A percentile compares a stretch with the other conserved stretches of the same genome.
These are phyloP conservation scores for Mycena citricolor DNA, from an alignment of 1,284 basidiomycete genomes.

Conservation along the genomic window DNA sequence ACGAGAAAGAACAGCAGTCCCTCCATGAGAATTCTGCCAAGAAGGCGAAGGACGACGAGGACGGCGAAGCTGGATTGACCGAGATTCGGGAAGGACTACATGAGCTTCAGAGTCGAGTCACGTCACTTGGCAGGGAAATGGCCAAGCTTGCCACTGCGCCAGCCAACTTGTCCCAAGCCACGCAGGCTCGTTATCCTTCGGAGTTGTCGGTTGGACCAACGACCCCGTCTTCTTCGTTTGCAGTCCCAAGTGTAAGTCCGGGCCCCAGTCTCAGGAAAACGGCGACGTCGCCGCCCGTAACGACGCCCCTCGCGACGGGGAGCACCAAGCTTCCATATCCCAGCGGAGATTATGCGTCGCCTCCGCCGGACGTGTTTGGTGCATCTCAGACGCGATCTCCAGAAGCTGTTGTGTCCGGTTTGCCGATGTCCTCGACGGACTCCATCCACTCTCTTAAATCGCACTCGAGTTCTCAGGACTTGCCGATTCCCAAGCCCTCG, in stretches of 20 bases:
- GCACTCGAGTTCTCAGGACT: conserved; percentile 21
- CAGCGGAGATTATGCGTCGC: conserved; percentile 74
- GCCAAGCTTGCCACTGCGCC: conserved; percentile 64
- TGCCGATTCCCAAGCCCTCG: conserved; percentile 33
- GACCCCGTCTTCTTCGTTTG: conserved; percentile 41
- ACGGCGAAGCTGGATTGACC: conserved; percentile 37
- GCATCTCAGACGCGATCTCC: conserved; percentile 5
- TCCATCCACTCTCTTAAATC: conserved; percentile 33
- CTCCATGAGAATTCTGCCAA: conserved; percentile 3
- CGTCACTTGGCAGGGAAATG: conserved; percentile 74
- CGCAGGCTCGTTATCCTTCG: conserved; percentile 18
- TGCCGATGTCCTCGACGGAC: conserved; percentile 49
- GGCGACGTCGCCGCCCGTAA: conserved; percentile 63
- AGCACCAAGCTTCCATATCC: conserved; percentile 74
- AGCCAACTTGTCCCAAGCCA: conserved; percentile 44
- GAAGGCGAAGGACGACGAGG: conserved; percentile 5
- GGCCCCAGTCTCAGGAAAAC: too few species aligned
- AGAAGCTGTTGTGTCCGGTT: conserved; percentile 15
- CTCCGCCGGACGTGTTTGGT: conserved; percentile 36
- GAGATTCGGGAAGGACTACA: conserved; percentile 64
- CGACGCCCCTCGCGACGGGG: conserved; percentile 34
- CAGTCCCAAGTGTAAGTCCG: conserved; percentile 36
- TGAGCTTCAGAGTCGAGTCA: conserved; percentile 70
- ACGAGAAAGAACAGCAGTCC: conserved; percentile 38
- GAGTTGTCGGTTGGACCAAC: conserved; percentile 37